Base-by-base conservation (phyloP, 192 early-diverging fungal genomes). In the Glomus cerebriforme region DNA sequence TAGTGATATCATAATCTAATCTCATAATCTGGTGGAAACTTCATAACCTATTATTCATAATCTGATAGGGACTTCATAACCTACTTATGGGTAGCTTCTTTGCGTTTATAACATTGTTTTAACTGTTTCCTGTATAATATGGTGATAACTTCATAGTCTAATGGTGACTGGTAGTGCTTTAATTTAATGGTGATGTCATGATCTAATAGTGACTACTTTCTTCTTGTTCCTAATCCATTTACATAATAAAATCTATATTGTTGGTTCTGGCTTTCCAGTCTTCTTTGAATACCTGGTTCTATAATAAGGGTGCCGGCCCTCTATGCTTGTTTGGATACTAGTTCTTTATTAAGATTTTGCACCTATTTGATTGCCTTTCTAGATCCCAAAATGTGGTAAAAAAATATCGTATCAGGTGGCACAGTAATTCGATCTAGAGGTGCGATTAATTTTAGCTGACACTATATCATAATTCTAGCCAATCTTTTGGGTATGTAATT, bases 1-100 rank as follows among this genome's bases (percentile, higher is more conserved):
- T 26, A 9, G 59, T 60, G 9, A 60, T 9, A 6, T 60, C 59
- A 60, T 60, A 60, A 60, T 26, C 59, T 60, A 60, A 60, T 60
- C 9, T 3, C 26, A 60, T 60, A 60, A 60, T 9, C 12, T 60
- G 9, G 3, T 24, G 4, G 59, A 6, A 60, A 60, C 59, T 60
- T 12, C 59, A 60, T 60, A 60, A 60, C 26, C 59, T 60, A 60
- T 60, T n/a, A n/a, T n/a, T n/a, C n/a, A n/a, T n/a, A n/a, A n/a
- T n/a, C n/a, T 26, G 22, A 9, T 60, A 60, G 12, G n/a, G n/a
- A n/a, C 9, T 60, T 9, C 9, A 60, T 60, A 60, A 60, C 26
- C 12, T 12, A n/a, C n/a, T n/a, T n/a, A n/a, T n/a, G n/a, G n/a
- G n/a, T 6, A 60, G 4, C 9, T 26, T 26, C 26, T 60, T 24